These are phyloP conservation scores for Beauveria sp. DNA, from an alignment of 2,329 filamentous ascomycete species.

Conservation along the genomic window DNA sequence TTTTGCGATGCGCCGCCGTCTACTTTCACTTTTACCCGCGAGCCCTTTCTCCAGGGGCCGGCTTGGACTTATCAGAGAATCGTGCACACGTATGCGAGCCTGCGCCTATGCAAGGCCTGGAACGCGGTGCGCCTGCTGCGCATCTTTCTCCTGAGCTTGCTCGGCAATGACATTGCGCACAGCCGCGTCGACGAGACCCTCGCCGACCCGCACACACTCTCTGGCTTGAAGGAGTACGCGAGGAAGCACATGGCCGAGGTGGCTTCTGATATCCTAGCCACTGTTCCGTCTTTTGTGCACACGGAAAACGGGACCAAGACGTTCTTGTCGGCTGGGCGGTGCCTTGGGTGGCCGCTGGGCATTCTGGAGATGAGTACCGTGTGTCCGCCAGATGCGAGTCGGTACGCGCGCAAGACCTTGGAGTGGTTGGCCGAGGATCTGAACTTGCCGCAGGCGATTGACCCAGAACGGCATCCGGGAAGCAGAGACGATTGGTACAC, in stretches of 20 bases:
- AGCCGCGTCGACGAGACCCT: constrained; percentile 2
- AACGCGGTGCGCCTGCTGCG: constrained; percentile 19
- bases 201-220: not conserved
- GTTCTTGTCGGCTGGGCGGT: constrained; percentile 17
- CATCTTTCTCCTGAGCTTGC: constrained; percentile 17
- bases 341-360: constrained; percentile 18
- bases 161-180: not conserved
- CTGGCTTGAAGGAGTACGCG: constrained; percentile 7
- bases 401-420: constrained; percentile 14
- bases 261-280: constrained; percentile 17
- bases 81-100: constrained; percentile 16
- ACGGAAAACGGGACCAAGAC: constrained; percentile 1
- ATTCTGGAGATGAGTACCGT: constrained; percentile 14
- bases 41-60: not conserved
- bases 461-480: constrained; percentile 6
- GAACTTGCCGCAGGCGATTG: constrained; percentile 16
- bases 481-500: constrained; percentile 12
- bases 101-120: constrained; percentile 18
- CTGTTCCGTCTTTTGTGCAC: constrained; percentile 15
- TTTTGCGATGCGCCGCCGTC: constrained; percentile 3
- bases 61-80: constrained; percentile 14
- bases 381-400: constrained; percentile 10
- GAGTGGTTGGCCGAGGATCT: constrained; percentile 17
- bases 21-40: not conserved
- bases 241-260: constrained; percentile 14